Conservation (phyloP, 2,329 filamentous ascomycete genomes). For the Stagonosporopsis rhizophila region DNA sequence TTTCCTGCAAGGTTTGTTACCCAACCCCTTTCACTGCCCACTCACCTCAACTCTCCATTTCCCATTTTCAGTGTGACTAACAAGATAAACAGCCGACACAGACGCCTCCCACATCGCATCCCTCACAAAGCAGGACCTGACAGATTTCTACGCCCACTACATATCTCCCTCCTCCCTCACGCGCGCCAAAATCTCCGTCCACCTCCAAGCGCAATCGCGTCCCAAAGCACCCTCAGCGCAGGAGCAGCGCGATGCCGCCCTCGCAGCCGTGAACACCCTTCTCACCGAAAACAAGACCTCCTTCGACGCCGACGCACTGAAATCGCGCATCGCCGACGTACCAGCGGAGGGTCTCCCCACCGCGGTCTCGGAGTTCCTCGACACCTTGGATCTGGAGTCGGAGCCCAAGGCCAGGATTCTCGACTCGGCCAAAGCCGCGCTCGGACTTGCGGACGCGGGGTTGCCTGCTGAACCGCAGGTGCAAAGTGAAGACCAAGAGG, state of each 20-base stretch:
- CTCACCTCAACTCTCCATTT: too few relatives aligned
- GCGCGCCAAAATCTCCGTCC: conserved; percentile 83
- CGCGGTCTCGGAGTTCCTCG: conserved; percentile 59
- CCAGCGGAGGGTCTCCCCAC: conserved; percentile 58
- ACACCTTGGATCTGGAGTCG: conserved; percentile 55
- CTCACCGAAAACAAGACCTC: conserved; percentile 57
- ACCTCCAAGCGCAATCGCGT: conserved; percentile 76
- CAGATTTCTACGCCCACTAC: conserved; percentile 77
- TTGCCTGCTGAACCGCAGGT: conserved; percentile 53
- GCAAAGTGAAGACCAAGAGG: conserved; percentile 34
- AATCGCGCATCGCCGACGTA: conserved; percentile 54
- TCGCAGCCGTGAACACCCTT: conserved; percentile 49
- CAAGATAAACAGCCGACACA: conserved; percentile 64
- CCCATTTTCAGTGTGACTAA: not conserved
- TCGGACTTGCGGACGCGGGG: conserved; percentile 49
- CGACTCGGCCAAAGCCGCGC: conserved; percentile 57
- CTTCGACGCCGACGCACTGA: conserved; percentile 52
- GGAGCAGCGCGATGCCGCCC: conserved; percentile 54
- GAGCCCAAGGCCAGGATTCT: conserved; percentile 59
- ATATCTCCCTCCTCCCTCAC: conserved; percentile 75
- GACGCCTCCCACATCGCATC: conserved; percentile 78
- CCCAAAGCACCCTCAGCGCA: conserved; percentile 46
- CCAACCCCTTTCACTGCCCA: too few relatives aligned
- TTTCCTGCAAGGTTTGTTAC: conserved; percentile 77
- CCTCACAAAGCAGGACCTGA: conserved; percentile 79